Percentiles rank a stretch among this genome's conserved stretches.
phyloP scores from a whole-genome alignment of 805 yeast genomes.

The Saccharomyces paradoxus region DNA sequence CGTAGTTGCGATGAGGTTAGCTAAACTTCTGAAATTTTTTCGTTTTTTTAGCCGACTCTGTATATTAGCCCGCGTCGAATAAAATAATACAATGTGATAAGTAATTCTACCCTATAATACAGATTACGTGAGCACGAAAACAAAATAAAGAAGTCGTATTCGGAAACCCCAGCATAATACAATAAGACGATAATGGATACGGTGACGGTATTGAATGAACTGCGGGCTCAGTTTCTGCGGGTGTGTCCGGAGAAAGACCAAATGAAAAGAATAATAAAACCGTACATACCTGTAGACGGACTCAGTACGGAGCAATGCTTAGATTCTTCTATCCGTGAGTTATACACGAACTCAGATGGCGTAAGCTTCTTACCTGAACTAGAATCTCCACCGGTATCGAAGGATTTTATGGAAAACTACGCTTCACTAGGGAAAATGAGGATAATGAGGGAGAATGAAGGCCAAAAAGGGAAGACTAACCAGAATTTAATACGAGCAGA shows the following conservation, averaged over 20 bases:
- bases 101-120: not conserved
- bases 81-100: not conserved
- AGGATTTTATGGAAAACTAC: slow-evolving; percentile 16
- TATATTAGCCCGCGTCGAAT: not conserved
- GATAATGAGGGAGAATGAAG: slow-evolving; percentile 1
- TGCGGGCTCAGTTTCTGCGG: slow-evolving; percentile 26
- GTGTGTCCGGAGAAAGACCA: slow-evolving; percentile 26
- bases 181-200: slow-evolving; percentile 19
- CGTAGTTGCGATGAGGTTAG: slow-evolving; percentile 6
- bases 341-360: slow-evolving; percentile 18
- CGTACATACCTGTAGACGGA: slow-evolving; percentile 10
- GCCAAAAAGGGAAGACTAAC: not conserved
- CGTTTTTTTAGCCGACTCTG: slow-evolving; percentile 1
- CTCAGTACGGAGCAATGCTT: slow-evolving; percentile 3
- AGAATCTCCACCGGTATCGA: slow-evolving; percentile 28
- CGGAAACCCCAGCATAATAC: not conserved
- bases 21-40: slow-evolving; percentile 1
- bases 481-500: not conserved
- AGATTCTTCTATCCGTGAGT: slow-evolving; percentile 9
- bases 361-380: slow-evolving; percentile 12
- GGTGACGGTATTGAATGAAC: slow-evolving; percentile 17
- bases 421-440: not conserved
- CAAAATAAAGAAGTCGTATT: not conserved
- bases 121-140: not conserved
- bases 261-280: slow-evolving; percentile 25